Base-by-base conservation (phyloP, 495 filamentous ascomycete genomes). In the Aspergillus ellipticus region DNA sequence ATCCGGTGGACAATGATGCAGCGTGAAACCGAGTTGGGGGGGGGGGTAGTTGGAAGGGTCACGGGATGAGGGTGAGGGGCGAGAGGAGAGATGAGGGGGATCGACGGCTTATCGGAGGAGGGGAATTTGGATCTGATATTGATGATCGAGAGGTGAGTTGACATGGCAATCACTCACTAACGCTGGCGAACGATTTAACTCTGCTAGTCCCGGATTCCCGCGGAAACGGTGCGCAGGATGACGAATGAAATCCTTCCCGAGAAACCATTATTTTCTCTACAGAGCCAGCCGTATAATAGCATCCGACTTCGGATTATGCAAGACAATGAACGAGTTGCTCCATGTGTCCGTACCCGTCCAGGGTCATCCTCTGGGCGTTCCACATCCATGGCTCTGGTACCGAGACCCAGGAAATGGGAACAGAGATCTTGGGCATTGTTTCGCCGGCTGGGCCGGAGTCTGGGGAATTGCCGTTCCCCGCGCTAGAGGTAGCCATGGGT, bases 31-130 rank as follows among this genome's bases (percentile, higher is more conserved):
- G n/a, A n/a, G n/a, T n/a, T n/a, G n/a, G n/a, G n/a, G n/a, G n/a
- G 24, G 24, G 24, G 24, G 3, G 7, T 28, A 4, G 7, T 28
- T 28, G 24, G 24, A 13, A 1, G 42, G 35, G 33, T 52, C 41
- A 48, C 48, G 49, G 55, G 49, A 41, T 39, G 35, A 39, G 13
- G n/a, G n/a, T n/a, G n/a, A n/a, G n/a, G n/a, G n/a, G n/a, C n/a
- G n/a, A n/a, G n/a, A n/a, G n/a, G n/a, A n/a, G 35, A n/a, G 35
- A 13, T 52, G 55, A 57, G 41, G 55, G 49, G 41, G 55, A 57
- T 57, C 49, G 42, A 52, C 41, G 43, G 19, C 46, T 33, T 33
- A 33, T 28, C 11, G 51, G 24, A 26, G 47, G 19, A 20, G 21
- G 29, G 20, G 15, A 35, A 24, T 42, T 46, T 24, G 28, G 28